These are phyloP conservation scores for Phialophora verrucosa DNA, from an alignment of 2,329 filamentous ascomycete genomes.

Conservation along the genomic window DNA sequence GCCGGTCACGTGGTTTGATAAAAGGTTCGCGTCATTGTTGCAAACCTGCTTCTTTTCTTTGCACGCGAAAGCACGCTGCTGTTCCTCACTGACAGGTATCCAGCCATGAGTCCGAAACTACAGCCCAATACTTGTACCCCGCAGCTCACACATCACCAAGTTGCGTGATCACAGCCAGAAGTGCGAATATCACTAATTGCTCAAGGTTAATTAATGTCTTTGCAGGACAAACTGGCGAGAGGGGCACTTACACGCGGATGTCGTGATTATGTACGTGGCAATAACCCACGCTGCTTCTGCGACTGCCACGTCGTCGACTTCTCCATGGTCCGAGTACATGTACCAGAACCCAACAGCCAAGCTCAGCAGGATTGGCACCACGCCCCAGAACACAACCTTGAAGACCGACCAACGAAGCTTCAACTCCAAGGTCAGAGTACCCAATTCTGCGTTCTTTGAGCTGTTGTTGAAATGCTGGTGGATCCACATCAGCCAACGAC, in stretches of 20 bases:
- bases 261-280: conserved; percentile 25
- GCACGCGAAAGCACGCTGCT: background rate
- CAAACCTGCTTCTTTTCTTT: background rate
- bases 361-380: conserved; percentile 25
- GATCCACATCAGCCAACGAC: conserved; percentile 29
- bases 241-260: conserved; percentile 22
- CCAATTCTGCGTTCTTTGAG: conserved; percentile 25
- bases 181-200: conserved; percentile 22
- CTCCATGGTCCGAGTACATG: conserved; percentile 29
- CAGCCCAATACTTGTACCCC: background rate
- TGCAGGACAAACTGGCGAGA: background rate
- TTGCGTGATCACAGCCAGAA: conserved; percentile 28
- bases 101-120: background rate
- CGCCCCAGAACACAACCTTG: conserved; percentile 26
- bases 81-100: background rate
- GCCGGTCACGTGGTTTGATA: conserved; percentile 13
- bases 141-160: conserved; percentile 24
- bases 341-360: conserved; percentile 26
- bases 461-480: conserved; percentile 28
- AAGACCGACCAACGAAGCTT: conserved; percentile 24
- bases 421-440: conserved; percentile 20
- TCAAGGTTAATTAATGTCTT: background rate
- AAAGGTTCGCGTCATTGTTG: background rate
- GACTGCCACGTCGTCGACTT: conserved; percentile 25
- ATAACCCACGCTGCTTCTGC: conserved; percentile 28